Conservation (phyloP, 768 basidiomycete species). For the Tephrocybe sp. region DNA sequence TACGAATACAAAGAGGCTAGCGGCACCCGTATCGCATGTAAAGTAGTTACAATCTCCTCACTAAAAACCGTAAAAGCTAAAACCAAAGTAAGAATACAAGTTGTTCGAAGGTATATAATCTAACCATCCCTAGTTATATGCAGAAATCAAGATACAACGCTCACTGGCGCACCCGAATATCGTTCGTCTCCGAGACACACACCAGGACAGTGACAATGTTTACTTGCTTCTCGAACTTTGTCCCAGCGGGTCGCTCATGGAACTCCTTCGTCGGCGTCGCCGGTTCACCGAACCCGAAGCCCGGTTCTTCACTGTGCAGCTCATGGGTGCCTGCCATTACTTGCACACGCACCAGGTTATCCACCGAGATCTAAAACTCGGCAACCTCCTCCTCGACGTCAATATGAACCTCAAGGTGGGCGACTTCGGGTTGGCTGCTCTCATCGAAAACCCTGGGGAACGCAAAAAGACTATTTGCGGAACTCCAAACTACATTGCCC, state of each 20-base stretch:
- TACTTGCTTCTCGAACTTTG: conserved; percentile 98
- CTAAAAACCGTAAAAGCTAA: conserved; percentile 96
- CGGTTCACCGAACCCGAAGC: conserved; percentile 92
- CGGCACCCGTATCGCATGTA: conserved; percentile 76
- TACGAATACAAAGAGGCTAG: conserved; percentile 85
- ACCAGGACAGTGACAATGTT: conserved; percentile 93
- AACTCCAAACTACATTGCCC: conserved; percentile 98
- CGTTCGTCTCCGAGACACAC: conserved; percentile 89
- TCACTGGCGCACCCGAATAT: conserved; percentile 92
- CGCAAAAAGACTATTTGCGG: conserved; percentile 99
- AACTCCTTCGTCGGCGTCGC: conserved; percentile 82
- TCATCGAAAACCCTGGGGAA: conserved; percentile 95
- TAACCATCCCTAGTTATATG: conserved; percentile 69
- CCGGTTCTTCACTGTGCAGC: conserved; percentile 90
- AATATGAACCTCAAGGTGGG: conserved; percentile 97
- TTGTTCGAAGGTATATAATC: neutral
- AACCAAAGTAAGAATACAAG: conserved; percentile 67
- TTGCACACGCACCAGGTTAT: conserved; percentile 98
- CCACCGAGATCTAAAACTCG: conserved; percentile 95
- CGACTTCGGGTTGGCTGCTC: conserved; percentile 95
- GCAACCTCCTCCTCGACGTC: conserved; percentile 88
- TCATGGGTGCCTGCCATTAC: conserved; percentile 95
- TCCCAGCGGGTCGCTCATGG: conserved; percentile 86
- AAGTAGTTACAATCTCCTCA: conserved; percentile 91
- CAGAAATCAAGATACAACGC: conserved; percentile 97